These are phyloP conservation scores for Fusarium metavorans DNA, from an alignment of 2,329 filamentous ascomycete species.

Conservation along the genomic window DNA sequence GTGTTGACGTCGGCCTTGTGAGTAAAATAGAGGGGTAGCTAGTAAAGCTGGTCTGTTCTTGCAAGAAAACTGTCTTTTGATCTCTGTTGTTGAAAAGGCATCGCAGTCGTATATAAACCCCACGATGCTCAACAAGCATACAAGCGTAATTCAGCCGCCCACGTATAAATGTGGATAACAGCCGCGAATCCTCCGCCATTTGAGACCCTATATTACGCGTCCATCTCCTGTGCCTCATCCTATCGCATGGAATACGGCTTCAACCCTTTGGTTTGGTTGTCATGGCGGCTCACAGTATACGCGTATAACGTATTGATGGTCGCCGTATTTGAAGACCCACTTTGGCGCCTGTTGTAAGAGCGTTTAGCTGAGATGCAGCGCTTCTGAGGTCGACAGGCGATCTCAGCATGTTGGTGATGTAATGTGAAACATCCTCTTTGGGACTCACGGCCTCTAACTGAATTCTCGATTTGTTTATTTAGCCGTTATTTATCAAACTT, in stretches of 20 bases:
- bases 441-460: not conserved
- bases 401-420: not conserved
- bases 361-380: not conserved
- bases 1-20: not conserved
- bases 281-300: not conserved
- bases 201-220: not conserved
- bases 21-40: not conserved
- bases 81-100: not conserved
- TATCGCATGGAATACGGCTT: conserved; percentile 1
- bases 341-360: not conserved
- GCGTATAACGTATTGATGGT: conserved; percentile 6
- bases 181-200: not conserved
- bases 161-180: not conserved
- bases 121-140: not conserved
- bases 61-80: not conserved
- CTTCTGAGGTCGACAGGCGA: not conserved
- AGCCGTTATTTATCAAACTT: not conserved
- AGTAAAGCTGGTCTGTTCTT: not conserved
- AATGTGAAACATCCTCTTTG: not conserved
- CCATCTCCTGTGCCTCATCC: not conserved
- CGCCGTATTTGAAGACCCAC: not conserved
- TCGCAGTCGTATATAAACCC: not conserved
- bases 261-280: not conserved
- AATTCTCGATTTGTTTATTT: not conserved
- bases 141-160: not conserved